Evolutionary conservation across 208 protist species (phyloP), one percentile per base, ranked within the genome.

Genomic region (Angomonas deanei): DNA sequence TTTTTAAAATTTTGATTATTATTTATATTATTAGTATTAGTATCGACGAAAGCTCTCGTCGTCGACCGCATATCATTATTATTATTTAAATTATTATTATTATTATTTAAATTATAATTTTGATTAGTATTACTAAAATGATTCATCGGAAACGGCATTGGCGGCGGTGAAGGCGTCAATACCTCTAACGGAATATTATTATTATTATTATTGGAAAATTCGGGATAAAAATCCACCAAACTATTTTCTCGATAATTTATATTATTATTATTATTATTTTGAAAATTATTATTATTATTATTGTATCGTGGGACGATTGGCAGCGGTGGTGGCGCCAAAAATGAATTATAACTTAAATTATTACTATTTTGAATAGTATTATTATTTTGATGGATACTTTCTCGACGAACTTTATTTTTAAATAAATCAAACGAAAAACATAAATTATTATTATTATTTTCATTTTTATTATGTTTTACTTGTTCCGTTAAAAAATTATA

Each of bases 81-180:
- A 42, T 42, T n/a, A 42, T 42, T 42, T n/a, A n/a, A n/a, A 42
- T 42, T 42, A 42, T 42, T 42, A 42, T 42, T 42, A 42, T 42
- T 42, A 42, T 42, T 42, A 42, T 42, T 42, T 15, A 42, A n/a
- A 42, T 42, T 42, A 42, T 42, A n/a, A 42, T 42, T 42, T n/a
- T 42, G 8, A 42, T 42, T 42, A 42, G 8, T 42, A 42, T 42
- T 42, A 42, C 15, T 42, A 42, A n/a, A n/a, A 15, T 15, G 36
- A 42, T 42, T 42, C 8, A 42, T 42, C 15, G 36, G 11, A n/a
- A n/a, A n/a, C n/a, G n/a, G n/a, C n/a, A n/a, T n/a, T n/a, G n/a
- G n/a, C n/a, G n/a, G n/a, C n/a, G n/a, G n/a, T n/a, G n/a, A n/a
- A n/a, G n/a, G n/a, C n/a, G n/a, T n/a, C n/a, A n/a, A n/a, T n/a